Conservation (phyloP, 306 rosid genomes). For the Rosa persica region DNA sequence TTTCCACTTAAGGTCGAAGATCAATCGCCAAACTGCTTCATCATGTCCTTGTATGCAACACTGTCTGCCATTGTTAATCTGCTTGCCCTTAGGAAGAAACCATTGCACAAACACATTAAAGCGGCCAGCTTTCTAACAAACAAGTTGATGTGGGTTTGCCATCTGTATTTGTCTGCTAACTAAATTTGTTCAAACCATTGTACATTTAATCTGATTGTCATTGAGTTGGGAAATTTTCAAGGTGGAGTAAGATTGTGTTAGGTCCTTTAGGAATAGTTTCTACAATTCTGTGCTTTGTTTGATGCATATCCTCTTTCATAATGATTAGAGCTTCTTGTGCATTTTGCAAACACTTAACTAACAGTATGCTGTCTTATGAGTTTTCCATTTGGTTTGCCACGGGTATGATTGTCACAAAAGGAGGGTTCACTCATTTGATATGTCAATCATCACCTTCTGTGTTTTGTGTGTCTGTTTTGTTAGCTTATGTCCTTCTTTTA, state of each 20-base stretch:
- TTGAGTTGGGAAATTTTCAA: background rate
- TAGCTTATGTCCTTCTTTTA: constrained; percentile 1
- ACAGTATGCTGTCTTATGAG: background rate
- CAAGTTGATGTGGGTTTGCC: constrained; percentile 23
- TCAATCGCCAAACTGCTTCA: constrained; percentile 13
- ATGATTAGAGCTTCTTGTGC: background rate
- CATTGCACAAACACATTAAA: constrained; percentile 23
- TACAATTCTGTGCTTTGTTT: background rate
- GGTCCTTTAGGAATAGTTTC: background rate
- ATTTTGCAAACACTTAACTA: background rate
- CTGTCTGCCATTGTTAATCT: constrained; percentile 46
- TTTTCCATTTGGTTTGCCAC: constrained; percentile 16
- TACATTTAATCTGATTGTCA: background rate
- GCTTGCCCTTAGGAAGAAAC: constrained; percentile 20
- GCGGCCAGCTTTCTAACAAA: constrained; percentile 13
- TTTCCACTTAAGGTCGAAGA: constrained; percentile 31
- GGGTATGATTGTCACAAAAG: constrained; percentile 8
- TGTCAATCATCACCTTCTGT: constrained; percentile 9
- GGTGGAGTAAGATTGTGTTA: background rate
- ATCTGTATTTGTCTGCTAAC: constrained; percentile 23
- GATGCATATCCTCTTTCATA: background rate
- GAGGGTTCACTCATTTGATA: constrained; percentile 6
- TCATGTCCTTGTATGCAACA: constrained; percentile 23
- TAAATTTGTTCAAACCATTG: constrained; percentile 28
- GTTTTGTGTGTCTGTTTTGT: constrained; percentile 10